These are phyloP conservation scores for Mucuna pruriens DNA, from an alignment of 306 rosid species.

Conservation along the genomic window DNA sequence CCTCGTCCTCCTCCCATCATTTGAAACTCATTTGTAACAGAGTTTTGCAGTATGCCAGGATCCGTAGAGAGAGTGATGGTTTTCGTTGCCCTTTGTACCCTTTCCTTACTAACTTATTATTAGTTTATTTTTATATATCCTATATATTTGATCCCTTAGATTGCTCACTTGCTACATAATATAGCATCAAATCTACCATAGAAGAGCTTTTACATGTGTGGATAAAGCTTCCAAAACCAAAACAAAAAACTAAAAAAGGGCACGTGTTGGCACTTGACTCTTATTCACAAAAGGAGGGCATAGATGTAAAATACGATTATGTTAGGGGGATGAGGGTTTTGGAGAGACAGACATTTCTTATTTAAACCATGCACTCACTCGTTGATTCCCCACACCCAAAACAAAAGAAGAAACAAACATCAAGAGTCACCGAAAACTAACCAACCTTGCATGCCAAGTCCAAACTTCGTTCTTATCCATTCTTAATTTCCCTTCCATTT, in stretches of 20 bases:
- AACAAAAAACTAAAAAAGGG: background rate
- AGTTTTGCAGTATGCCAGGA: constrained; percentile 1
- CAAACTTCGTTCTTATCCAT: background rate
- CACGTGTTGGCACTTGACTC: constrained; percentile 43
- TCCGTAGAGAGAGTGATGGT: constrained; percentile 38
- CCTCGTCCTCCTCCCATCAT: constrained; percentile 40
- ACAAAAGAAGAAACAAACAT: constrained; percentile 29
- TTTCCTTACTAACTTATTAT: background rate
- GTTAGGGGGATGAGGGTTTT: constrained; percentile 9
- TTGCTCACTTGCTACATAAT: constrained; percentile 20
- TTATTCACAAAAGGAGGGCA: constrained; percentile 29
- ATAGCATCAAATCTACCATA: background rate
- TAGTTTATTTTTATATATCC: background rate
- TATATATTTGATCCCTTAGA: constrained; percentile 26
- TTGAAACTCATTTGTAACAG: constrained; percentile 46
- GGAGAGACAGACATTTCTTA: constrained; percentile 35
- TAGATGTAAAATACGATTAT: background rate
- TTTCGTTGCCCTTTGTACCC: constrained; percentile 36
- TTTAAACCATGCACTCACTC: constrained; percentile 48
- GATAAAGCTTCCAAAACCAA: constrained; percentile 23
- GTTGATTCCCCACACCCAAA: constrained; percentile 34
- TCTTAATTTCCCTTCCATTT: background rate
- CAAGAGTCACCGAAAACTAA: background rate
- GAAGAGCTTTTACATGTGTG: constrained; percentile 8
- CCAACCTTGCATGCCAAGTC: background rate